Evolutionary conservation across 768 basidiomycete species (phyloP), one percentile per base, ranked within the genome.

Genomic region (Phanerodontia chrysosporium): DNA sequence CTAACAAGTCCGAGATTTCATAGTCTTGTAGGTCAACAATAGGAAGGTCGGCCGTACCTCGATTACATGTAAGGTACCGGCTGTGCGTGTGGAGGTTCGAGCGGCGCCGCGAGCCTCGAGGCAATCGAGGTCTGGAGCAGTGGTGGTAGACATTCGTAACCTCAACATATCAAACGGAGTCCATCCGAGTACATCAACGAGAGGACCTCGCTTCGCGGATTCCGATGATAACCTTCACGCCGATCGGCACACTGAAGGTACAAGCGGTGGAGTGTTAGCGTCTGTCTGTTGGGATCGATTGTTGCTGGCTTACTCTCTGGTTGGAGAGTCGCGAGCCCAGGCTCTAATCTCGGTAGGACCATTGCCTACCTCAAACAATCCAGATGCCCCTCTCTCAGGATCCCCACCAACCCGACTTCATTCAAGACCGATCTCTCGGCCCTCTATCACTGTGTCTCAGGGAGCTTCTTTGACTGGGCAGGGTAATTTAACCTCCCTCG

Each of bases 71-170:
- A 70, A 69, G 21, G 76, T 86, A 30, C 72, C 82, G 14, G 75
- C 87, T 72, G 66, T 94, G 46, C 84, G 93, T 21, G 46, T 88
- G 22, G 82, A 93, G 67, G 67, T 88, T 51, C 83, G 89, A 49
- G 86, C 83, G 66, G 84, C 86, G 5, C 77, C 90, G 29, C 85
- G 85, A 4, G 68, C 75, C 21, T 68, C 68, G 1, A 71, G 64
- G 25, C 39, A 67, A 7, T 77, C 76, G 18, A 82, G 89, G 25
- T 92, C 92, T 45, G 92, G 93, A 4, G 81, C 83, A 25, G 60
- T 91, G 4, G 72, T 89, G 16, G 27, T 90, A 32, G 89, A 92
- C 65, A 53, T 90, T 1, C 83, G 86, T 66, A 75, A 77, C 54
- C 63, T 90, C 22, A 69, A 58, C 7, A 59, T 86, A 18, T 71